These are phyloP conservation scores for Debaryomycetaceae sp. DNA, from an alignment of 1,139 yeast species.

Conservation along the genomic window DNA sequence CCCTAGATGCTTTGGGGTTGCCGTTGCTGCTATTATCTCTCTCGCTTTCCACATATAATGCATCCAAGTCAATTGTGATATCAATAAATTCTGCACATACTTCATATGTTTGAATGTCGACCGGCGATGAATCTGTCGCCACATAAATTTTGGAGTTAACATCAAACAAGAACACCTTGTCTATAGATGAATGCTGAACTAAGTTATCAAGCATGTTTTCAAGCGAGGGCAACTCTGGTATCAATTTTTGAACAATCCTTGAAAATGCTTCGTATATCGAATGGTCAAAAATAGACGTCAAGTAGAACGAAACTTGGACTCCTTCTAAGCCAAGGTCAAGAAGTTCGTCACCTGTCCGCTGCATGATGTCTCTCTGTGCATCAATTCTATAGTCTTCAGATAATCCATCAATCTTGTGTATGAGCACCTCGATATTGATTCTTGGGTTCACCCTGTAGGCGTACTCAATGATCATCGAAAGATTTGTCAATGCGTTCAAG, in stretches of 20 bases:
- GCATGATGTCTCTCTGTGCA: constrained; percentile 95
- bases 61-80: constrained; percentile 85
- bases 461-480: constrained; percentile 83
- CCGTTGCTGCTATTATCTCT: constrained; percentile 4
- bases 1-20: constrained; percentile 13
- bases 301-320: constrained; percentile 84
- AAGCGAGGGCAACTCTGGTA: constrained; percentile 82
- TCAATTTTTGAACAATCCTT: constrained; percentile 84
- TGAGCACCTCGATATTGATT: constrained; percentile 85
- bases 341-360: constrained; percentile 89
- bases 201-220: constrained; percentile 87
- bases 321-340: constrained; percentile 88
- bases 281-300: constrained; percentile 93
- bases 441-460: constrained; percentile 84
- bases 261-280: constrained; percentile 95
- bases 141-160: constrained; percentile 91
- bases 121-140: constrained; percentile 94
- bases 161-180: constrained; percentile 89
- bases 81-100: constrained; percentile 97
- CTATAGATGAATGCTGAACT: constrained; percentile 86
- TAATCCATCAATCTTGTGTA: constrained; percentile 93
- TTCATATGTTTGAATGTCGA: constrained; percentile 91
- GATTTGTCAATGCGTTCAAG: constrained; percentile 81
- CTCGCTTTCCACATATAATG: constrained; percentile 51
- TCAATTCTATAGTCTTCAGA: constrained; percentile 91